phyloP scores from a whole-genome alignment of 495 filamentous ascomycete genomes.

The Platismatia glauca region DNA sequence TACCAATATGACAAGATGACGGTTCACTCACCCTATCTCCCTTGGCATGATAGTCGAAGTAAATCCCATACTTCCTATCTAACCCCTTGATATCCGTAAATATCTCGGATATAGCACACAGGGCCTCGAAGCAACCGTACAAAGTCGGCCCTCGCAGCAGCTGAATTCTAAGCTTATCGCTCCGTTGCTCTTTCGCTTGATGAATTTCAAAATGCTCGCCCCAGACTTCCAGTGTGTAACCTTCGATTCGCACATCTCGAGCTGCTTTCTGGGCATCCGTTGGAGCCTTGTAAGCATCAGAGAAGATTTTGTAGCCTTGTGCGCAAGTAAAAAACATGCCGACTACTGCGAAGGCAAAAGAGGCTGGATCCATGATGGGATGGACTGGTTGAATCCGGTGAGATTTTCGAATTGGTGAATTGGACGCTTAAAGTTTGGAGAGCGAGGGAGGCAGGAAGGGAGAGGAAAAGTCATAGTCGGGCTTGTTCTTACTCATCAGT shows the following conservation, averaged over 20 bases:
- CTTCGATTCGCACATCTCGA: neutral
- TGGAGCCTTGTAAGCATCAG: neutral
- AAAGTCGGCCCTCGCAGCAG: neutral
- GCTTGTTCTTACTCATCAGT: neutral
- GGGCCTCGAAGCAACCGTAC: slow-evolving; percentile 1
- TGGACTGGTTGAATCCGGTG: neutral
- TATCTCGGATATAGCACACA: neutral
- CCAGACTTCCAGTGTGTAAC: neutral
- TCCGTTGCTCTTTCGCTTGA: neutral
- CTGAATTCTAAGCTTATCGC: neutral
- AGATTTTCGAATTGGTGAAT: no score
- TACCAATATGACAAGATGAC: no score
- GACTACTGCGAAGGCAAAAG: neutral
- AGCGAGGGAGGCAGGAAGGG: neutral
- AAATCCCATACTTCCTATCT: neutral
- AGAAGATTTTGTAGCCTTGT: slow-evolving; percentile 1
- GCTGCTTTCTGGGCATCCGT: neutral
- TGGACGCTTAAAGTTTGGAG: neutral
- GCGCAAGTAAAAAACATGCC: neutral
- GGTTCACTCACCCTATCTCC: neutral
- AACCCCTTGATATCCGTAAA: neutral
- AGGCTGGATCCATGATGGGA: neutral
- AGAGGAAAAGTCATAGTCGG: neutral
- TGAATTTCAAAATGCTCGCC: neutral
- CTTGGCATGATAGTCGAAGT: neutral